phyloP scores from a whole-genome alignment of 345 rosid genomes.

The Linum lewisii region DNA sequence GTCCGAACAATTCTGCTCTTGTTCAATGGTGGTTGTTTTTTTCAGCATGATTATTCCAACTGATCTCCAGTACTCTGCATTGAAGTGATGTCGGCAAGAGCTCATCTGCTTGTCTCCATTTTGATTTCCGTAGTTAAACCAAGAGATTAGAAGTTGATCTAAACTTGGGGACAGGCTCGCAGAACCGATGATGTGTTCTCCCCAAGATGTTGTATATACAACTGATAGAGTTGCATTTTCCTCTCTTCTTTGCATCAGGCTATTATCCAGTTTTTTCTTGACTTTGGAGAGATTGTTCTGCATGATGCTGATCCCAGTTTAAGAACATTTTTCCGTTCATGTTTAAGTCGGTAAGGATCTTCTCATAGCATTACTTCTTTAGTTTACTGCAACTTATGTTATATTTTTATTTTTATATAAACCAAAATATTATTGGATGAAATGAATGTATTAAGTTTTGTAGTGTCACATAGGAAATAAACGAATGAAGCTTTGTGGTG shows the following conservation, averaged over 20 bases:
- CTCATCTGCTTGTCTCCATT: too few species aligned
- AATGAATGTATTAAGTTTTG: not conserved
- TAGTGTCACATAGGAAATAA: not conserved
- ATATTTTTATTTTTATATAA: too few species aligned
- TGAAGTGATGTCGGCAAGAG: too few species aligned
- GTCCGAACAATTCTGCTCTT: too few species aligned
- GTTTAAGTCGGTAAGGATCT: slow-evolving; percentile 77
- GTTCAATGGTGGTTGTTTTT: too few species aligned
- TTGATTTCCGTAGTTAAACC: too few species aligned
- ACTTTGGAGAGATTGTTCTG: slow-evolving; percentile 74
- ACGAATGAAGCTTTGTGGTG: not conserved
- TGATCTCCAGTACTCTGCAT: too few species aligned
- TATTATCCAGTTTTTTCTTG: slow-evolving; percentile 80
- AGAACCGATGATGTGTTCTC: too few species aligned
- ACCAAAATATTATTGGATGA: not conserved
- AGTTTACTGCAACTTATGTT: not conserved
- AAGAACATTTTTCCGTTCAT: slow-evolving; percentile 58
- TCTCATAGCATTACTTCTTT: not conserved
- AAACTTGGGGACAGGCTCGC: too few species aligned
- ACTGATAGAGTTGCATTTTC: not conserved
- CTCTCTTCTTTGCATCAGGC: slow-evolving; percentile 30
- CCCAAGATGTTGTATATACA: not conserved
- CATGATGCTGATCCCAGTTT: slow-evolving; percentile 93
- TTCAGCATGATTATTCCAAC: too few species aligned
- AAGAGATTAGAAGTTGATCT: too few species aligned